A percentile compares a stretch with the other conserved stretches of the same genome.
Evolutionary conservation across 2,329 filamentous ascomycete species (phyloP).

Genomic region (Alternaria angustiovoidea): DNA sequence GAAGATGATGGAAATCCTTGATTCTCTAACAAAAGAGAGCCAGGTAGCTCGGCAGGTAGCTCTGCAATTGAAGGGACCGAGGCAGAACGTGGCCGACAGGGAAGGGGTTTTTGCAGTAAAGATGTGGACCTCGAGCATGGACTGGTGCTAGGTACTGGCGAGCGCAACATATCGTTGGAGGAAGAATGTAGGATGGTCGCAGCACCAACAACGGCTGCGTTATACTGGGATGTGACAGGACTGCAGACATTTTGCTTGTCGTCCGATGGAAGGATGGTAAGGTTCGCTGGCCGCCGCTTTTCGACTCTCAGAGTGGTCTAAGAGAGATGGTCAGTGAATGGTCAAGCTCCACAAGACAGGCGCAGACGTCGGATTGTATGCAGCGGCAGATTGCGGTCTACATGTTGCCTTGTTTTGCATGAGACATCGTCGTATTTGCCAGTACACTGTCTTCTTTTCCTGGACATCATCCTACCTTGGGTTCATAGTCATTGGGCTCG

Average conservation of each 20-base stretch:
- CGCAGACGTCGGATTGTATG: slow-evolving; percentile 25
- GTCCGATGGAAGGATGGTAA: slow-evolving; percentile 40
- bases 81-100: slow-evolving; percentile 50
- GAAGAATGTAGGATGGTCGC: slow-evolving; percentile 50
- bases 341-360: slow-evolving; percentile 38
- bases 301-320: slow-evolving; percentile 33
- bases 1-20: slow-evolving; percentile 39
- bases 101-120: slow-evolving; percentile 45
- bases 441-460: slow-evolving; percentile 31
- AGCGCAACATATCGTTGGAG: slow-evolving; percentile 55
- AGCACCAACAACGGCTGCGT: slow-evolving; percentile 39
- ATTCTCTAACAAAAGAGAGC: slow-evolving; percentile 43
- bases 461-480: slow-evolving; percentile 43
- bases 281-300: slow-evolving; percentile 40
- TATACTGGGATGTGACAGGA: slow-evolving; percentile 40
- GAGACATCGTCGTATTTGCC: slow-evolving; percentile 46
- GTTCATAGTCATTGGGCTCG: slow-evolving; percentile 20
- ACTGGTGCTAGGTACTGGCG: slow-evolving; percentile 47
- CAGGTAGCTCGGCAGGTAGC: slow-evolving; percentile 40
- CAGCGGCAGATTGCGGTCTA: slow-evolving; percentile 22
- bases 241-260: slow-evolving; percentile 28
- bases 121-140: slow-evolving; percentile 37
- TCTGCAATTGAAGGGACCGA: slow-evolving; percentile 53
- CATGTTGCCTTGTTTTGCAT: slow-evolving; percentile 34
- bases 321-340: slow-evolving; percentile 43